phyloP scores from a whole-genome alignment of 495 filamentous ascomycete genomes.

The Acidiella bohemica region DNA sequence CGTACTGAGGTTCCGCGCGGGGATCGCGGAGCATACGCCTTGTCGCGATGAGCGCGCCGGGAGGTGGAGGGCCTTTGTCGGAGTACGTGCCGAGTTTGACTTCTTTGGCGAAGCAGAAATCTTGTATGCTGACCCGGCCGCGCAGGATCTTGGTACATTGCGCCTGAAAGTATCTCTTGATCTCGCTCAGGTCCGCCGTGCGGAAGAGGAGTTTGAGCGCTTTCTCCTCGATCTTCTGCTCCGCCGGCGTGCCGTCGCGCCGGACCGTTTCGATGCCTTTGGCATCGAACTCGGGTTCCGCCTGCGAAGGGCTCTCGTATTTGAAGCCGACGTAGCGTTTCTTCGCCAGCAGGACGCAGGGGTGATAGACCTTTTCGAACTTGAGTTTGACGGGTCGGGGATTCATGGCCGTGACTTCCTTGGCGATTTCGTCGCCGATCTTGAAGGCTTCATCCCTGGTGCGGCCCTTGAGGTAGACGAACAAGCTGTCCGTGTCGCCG shows the following conservation, averaged over 20 bases:
- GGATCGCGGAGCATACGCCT: slow-evolving; percentile 75
- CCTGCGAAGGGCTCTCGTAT: slow-evolving; percentile 68
- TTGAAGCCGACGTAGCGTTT: slow-evolving; percentile 98
- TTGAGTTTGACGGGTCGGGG: slow-evolving; percentile 89
- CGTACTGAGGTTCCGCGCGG: slow-evolving; percentile 82
- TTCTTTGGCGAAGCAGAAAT: slow-evolving; percentile 89
- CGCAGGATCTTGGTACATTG: slow-evolving; percentile 92
- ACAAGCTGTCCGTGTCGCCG: slow-evolving; percentile 95
- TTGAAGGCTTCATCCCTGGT: slow-evolving; percentile 78
- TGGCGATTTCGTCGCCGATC: slow-evolving; percentile 86
- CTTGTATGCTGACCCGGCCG: slow-evolving; percentile 75
- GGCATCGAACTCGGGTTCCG: slow-evolving; percentile 83
- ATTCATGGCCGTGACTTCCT: slow-evolving; percentile 77
- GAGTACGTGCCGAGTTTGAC: slow-evolving; percentile 86
- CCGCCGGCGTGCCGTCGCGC: slow-evolving; percentile 84
- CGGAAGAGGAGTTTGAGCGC: slow-evolving; percentile 80
- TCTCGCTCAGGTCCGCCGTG: slow-evolving; percentile 74
- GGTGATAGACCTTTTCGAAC: slow-evolving; percentile 96
- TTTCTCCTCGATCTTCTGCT: slow-evolving; percentile 96
- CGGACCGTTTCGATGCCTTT: slow-evolving; percentile 97
- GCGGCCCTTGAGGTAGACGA: slow-evolving; percentile 77
- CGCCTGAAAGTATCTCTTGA: slow-evolving; percentile 79
- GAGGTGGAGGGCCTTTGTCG: slow-evolving; percentile 61
- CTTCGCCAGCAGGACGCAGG: slow-evolving; percentile 85
- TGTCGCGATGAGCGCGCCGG: slow-evolving; percentile 76